Conservation (phyloP, 2,329 filamentous ascomycete species). For the Ceratocystis diversiconidia region DNA sequence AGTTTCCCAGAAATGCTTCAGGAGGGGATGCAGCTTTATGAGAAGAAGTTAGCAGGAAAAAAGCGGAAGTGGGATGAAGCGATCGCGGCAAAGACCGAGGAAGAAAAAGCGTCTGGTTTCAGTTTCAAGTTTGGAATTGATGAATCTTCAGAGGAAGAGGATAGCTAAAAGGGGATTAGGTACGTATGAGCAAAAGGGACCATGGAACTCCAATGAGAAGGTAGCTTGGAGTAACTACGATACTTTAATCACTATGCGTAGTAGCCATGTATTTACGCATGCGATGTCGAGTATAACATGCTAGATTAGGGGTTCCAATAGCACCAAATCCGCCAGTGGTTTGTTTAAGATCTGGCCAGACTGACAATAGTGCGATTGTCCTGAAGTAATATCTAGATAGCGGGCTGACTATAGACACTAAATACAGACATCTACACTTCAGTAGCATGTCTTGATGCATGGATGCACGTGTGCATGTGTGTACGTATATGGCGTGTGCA, state of each 20-base stretch:
- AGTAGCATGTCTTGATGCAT: neutral
- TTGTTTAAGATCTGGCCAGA: no score
- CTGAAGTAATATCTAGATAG: no score
- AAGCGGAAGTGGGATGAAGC: conserved; percentile 81
- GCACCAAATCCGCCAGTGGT: no score
- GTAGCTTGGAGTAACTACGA: neutral
- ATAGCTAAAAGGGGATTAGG: neutral
- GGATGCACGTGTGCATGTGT: neutral
- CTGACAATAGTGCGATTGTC: no score
- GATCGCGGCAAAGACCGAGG: conserved; percentile 32
- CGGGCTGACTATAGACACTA: neutral
- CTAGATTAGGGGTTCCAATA: no score
- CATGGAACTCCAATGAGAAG: no score
- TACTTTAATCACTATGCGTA: neutral
- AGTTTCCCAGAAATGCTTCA: conserved; percentile 53
- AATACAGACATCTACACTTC: neutral
- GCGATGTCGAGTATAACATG: no score
- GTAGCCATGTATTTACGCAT: neutral
- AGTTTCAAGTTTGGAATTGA: conserved; percentile 42
- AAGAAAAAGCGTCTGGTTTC: conserved; percentile 27
- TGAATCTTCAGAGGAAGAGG: conserved; percentile 22
- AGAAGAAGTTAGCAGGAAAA: conserved; percentile 44
- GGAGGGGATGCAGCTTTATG: conserved; percentile 49
- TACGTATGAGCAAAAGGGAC: neutral
- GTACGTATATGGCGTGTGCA: neutral